Conservation (phyloP, 1,139 yeast genomes). For the Hyphopichia buzzinii region DNA sequence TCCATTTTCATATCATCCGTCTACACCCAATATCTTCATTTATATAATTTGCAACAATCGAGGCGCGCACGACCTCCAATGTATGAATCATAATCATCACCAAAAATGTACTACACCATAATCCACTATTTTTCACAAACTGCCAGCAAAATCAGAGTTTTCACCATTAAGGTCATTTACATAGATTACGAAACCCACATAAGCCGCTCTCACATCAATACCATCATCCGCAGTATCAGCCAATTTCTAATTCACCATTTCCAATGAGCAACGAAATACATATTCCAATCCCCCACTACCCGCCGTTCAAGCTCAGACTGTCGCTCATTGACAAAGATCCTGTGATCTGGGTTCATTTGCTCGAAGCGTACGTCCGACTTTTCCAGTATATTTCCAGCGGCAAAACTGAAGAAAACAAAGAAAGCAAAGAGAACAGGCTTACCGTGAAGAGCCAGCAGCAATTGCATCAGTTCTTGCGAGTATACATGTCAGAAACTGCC, state of each 20-base stretch:
- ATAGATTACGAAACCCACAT: no score
- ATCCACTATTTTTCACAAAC: no score
- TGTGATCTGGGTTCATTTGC: constrained; percentile 72
- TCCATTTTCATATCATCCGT: no score
- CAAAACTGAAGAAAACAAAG: constrained; percentile 20
- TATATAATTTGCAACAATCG: not conserved
- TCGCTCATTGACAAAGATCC: constrained; percentile 78
- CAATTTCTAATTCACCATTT: constrained; percentile 8
- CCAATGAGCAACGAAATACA: constrained; percentile 13
- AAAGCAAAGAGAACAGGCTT: constrained; percentile 27
- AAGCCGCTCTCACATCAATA: no score
- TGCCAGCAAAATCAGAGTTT: no score
- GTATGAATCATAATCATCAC: not conserved
- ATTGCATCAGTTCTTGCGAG: constrained; percentile 52
- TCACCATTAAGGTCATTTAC: no score
- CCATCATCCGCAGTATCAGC: not conserved
- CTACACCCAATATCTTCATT: no score
- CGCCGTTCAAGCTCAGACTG: constrained; percentile 70
- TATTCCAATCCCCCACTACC: constrained; percentile 66
- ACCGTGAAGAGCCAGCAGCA: constrained; percentile 58
- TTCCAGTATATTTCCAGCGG: constrained; percentile 45
- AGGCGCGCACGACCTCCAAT: not conserved
- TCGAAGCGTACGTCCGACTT: constrained; percentile 58
- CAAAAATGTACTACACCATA: no score
- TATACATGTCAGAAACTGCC: constrained; percentile 58